Percentiles rank a stretch among this genome's conserved stretches.
Evolutionary conservation across 345 rosid genomes (phyloP).

Genomic region (Citrus trifoliata): DNA sequence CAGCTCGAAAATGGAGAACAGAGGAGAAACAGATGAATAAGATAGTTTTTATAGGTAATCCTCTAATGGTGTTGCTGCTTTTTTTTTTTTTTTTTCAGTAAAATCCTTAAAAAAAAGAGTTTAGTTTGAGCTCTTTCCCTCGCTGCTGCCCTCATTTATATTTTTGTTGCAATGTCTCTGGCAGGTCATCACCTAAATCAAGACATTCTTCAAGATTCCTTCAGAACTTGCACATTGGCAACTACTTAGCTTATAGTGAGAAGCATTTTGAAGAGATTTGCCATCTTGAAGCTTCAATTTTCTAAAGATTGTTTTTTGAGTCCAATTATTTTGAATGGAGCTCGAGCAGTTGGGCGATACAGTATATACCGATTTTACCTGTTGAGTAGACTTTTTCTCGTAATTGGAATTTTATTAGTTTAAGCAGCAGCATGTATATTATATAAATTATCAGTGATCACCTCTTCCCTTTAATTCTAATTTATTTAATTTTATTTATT

Average conservation of each 20-base stretch:
- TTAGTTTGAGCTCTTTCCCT: background rate
- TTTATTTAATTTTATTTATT: too few species aligned
- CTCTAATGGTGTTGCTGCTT: background rate
- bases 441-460: too few species aligned
- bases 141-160: background rate
- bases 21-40: constrained; percentile 54
- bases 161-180: constrained; percentile 6
- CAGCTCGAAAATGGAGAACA: constrained; percentile 69
- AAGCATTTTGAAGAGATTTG: background rate
- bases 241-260: background rate
- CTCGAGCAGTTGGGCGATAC: background rate
- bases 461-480: too few species aligned
- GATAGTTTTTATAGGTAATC: constrained; percentile 82
- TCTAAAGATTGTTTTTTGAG: background rate
- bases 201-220: constrained; percentile 47
- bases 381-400: too few species aligned
- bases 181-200: constrained; percentile 80
- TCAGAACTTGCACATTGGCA: constrained; percentile 41
- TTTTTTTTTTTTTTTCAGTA: background rate
- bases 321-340: background rate
- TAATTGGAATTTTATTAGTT: too few species aligned
- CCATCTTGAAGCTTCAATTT: background rate
- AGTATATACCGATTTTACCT: too few species aligned
- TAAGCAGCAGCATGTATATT: too few species aligned
- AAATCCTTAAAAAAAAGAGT: background rate